phyloP scores from a whole-genome alignment of 1,284 basidiomycete species.

The Microbotryum violaceum region DNA sequence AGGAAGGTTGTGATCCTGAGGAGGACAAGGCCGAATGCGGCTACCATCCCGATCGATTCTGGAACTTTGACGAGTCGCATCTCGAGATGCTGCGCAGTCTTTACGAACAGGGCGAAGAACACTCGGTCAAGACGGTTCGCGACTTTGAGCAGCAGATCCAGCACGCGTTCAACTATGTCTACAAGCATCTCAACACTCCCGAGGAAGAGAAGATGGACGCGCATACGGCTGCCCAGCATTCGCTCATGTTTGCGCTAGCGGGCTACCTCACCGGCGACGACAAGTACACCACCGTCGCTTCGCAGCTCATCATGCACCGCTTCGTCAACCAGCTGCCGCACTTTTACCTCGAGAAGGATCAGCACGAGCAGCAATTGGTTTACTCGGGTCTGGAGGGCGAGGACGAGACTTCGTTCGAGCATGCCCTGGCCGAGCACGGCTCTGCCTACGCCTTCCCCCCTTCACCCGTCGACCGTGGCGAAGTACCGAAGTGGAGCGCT shows the following conservation, averaged over 20 bases:
- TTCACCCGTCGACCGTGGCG: conserved; percentile 17
- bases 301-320: conserved; percentile 26
- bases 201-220: conserved; percentile 7
- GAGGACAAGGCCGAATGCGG: conserved; percentile 28
- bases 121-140: conserved; percentile 22
- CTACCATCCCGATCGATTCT: conserved; percentile 29
- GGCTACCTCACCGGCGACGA: conserved; percentile 31
- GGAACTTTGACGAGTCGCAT: conserved; percentile 31
- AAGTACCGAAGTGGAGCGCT: conserved; percentile 16
- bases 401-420: neutral
- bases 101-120: conserved; percentile 16
- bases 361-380: conserved; percentile 11
- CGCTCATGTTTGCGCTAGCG: conserved; percentile 29
- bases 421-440: conserved; percentile 1
- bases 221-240: conserved; percentile 22
- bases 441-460: conserved; percentile 35
- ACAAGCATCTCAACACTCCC: conserved; percentile 6
- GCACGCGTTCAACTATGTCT: conserved; percentile 1
- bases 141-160: conserved; percentile 19
- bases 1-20: conserved; percentile 19
- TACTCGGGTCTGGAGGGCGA: conserved; percentile 1
- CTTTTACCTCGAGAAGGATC: conserved; percentile 18
- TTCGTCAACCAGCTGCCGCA: conserved; percentile 27
- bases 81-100: conserved; percentile 31
- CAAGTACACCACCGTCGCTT: conserved; percentile 19